A percentile compares a stretch with the other conserved stretches of the same genome.
Conservation (phyloP, 2,329 filamentous ascomycete genomes). For the Neofusicoccum cordaticola region DNA sequence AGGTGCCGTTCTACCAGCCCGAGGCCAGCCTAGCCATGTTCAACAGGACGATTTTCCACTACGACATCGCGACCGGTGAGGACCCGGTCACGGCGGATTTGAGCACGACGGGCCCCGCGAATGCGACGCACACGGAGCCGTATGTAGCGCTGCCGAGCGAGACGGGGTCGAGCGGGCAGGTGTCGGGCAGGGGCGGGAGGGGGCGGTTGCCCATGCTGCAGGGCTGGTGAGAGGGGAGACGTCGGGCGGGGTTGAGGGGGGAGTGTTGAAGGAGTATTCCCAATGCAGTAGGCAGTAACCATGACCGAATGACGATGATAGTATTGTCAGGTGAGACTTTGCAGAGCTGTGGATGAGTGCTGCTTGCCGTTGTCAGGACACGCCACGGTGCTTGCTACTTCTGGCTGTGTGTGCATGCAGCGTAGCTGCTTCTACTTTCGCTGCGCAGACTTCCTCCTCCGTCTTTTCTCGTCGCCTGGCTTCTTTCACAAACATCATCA, state of each 20-base stretch:
- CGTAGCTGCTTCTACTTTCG: too few species aligned
- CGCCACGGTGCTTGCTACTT: too few species aligned
- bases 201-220: slow-evolving; percentile 7
- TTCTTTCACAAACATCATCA: too few species aligned
- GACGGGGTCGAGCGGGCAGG: not conserved
- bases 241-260: not conserved
- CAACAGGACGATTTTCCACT: slow-evolving; percentile 36
- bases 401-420: too few species aligned
- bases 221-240: not conserved
- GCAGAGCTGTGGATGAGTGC: too few species aligned
- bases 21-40: slow-evolving; percentile 36
- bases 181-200: not conserved
- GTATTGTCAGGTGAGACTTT: too few species aligned
- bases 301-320: too few species aligned
- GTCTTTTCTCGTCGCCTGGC: too few species aligned
- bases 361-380: too few species aligned
- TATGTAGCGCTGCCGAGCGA: slow-evolving; percentile 33
- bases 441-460: too few species aligned
- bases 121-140: slow-evolving; percentile 40
- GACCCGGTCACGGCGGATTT: slow-evolving; percentile 33
- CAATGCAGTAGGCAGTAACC: too few species aligned
- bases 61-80: slow-evolving; percentile 36
- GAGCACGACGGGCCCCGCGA: slow-evolving; percentile 31
- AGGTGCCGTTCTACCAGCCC: slow-evolving; percentile 43
- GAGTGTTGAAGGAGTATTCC: too few species aligned